These are phyloP conservation scores for Plasmodium malariae DNA, from an alignment of 169 alveolate genomes.

Conservation along the genomic window DNA sequence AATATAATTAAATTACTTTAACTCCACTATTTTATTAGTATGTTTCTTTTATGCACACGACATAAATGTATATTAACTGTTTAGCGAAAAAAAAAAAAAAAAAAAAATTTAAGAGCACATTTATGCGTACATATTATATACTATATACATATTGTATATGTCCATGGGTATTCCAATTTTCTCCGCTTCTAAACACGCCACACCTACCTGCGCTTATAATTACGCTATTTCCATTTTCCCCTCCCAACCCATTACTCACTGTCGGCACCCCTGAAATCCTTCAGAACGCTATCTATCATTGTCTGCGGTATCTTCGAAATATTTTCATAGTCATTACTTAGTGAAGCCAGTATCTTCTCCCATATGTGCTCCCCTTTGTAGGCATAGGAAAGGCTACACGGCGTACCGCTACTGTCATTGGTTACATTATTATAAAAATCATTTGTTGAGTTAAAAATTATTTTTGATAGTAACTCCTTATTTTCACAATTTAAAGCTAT, in stretches of 20 bases:
- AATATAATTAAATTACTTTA: too few species aligned
- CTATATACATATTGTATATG: too few species aligned
- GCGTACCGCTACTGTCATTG: not conserved
- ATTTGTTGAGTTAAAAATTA: slow-evolving; percentile 33
- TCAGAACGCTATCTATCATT: slow-evolving; percentile 45
- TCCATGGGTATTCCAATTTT: too few species aligned
- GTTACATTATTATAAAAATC: not conserved
- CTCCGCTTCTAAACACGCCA: too few species aligned
- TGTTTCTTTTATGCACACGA: too few species aligned
- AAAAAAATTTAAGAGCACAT: too few species aligned
- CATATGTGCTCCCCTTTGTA: slow-evolving; percentile 63
- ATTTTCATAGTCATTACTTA: slow-evolving; percentile 53
- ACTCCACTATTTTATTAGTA: too few species aligned
- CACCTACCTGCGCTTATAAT: too few species aligned
- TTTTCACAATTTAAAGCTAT: slow-evolving; percentile 54
- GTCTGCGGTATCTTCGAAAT: slow-evolving; percentile 54
- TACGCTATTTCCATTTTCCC: not conserved
- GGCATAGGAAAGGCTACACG: not conserved
- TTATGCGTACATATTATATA: too few species aligned
- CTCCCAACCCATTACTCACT: not conserved
- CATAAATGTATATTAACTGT: too few species aligned
- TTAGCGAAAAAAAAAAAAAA: too few species aligned
- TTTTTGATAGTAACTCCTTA: slow-evolving; percentile 50
- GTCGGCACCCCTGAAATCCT: slow-evolving; percentile 55
- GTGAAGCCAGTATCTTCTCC: slow-evolving; percentile 70